These are phyloP conservation scores for Naegleria fowleri DNA, from an alignment of 208 protist species.

Conservation along the genomic window DNA sequence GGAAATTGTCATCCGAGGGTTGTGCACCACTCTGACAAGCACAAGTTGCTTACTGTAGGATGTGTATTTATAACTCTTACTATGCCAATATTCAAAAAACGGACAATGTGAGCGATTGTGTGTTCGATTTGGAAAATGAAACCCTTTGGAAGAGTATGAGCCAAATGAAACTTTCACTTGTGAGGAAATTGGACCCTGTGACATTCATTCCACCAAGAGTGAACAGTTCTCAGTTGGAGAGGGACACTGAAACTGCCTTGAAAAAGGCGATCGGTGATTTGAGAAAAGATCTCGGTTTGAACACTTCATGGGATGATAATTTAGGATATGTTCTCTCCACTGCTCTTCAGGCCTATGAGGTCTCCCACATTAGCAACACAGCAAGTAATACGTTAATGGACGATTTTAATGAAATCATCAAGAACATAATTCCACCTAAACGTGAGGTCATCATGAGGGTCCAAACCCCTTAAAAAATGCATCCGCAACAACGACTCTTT, in stretches of 20 bases:
- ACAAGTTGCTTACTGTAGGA: conserved; percentile 59
- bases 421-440: conserved; percentile 64
- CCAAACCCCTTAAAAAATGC: no score
- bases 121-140: conserved; percentile 77
- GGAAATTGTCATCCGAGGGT: no score
- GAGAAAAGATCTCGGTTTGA: conserved; percentile 63
- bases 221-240: conserved; percentile 48
- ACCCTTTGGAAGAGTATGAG: conserved; percentile 77
- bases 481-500: no score
- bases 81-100: conserved; percentile 74
- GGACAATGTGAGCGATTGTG: conserved; percentile 50
- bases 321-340: conserved; percentile 68
- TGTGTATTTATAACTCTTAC: conserved; percentile 70
- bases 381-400: conserved; percentile 41
- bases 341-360: conserved; percentile 69
- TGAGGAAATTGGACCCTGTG: conserved; percentile 62
- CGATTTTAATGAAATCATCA: conserved; percentile 71
- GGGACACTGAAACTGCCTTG: conserved; percentile 54
- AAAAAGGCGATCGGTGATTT: conserved; percentile 50
- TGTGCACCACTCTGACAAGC: conserved; percentile 43
- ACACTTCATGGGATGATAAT: conserved; percentile 63
- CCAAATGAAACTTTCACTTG: conserved; percentile 71
- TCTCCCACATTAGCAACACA: conserved; percentile 43
- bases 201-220: conserved; percentile 56
- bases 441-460: no score